phyloP scores from a whole-genome alignment of 164 flowering plant genomes.

The Annona squamosa region DNA sequence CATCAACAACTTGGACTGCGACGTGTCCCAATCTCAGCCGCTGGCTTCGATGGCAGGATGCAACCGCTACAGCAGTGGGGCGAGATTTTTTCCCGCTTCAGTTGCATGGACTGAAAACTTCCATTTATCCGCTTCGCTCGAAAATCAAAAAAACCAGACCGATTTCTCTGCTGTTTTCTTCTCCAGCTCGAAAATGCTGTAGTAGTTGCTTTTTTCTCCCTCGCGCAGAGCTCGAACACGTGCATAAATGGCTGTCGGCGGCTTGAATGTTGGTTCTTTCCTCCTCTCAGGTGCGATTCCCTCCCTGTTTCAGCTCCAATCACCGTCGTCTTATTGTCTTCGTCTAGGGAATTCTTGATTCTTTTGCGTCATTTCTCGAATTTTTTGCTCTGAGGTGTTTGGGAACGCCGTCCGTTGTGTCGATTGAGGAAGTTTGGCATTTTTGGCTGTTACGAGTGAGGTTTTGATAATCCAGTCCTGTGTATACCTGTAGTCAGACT shows the following conservation, averaged over 20 bases:
- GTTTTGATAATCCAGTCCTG: too few species aligned
- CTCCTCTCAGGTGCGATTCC: conserved; percentile 47
- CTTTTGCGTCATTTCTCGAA: neutral
- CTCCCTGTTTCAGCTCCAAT: neutral
- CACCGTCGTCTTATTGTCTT: neutral
- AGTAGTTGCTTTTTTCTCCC: neutral
- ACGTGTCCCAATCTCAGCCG: conserved; percentile 29
- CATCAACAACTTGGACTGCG: conserved; percentile 26
- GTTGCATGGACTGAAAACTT: conserved; percentile 7
- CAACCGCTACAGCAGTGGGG: neutral
- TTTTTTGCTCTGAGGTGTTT: too few species aligned
- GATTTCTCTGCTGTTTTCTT: neutral
- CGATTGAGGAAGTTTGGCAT: too few species aligned
- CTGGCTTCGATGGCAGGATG: neutral
- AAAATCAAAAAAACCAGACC: neutral
- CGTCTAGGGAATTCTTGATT: neutral
- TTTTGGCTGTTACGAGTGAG: too few species aligned
- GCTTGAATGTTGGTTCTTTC: conserved; percentile 54
- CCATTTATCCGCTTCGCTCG: conserved; percentile 21
- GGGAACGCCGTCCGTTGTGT: too few species aligned
- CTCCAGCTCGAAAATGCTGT: neutral
- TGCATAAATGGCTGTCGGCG: conserved; percentile 55
- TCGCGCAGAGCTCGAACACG: neutral
- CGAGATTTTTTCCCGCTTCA: conserved; percentile 16
- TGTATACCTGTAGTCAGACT: too few species aligned